These are phyloP conservation scores for Crithidia brevicula DNA, from an alignment of 208 protist genomes.

Conservation along the genomic window DNA sequence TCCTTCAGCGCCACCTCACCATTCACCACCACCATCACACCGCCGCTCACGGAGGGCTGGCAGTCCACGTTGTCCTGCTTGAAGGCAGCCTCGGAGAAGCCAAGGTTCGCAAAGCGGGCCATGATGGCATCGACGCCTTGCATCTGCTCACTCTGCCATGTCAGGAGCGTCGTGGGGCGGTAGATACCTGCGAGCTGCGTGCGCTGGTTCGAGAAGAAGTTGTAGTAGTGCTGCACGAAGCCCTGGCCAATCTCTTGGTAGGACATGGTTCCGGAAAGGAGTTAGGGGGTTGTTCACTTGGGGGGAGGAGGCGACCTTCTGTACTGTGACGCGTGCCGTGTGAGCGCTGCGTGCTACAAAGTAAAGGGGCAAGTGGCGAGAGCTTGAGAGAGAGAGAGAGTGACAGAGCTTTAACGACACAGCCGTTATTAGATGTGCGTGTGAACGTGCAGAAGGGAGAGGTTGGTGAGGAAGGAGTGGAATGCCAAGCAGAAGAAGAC, in stretches of 20 bases:
- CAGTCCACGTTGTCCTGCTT: conserved; percentile 85
- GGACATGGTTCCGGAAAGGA: conserved; percentile 40
- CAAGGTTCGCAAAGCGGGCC: conserved; percentile 77
- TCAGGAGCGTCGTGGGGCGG: conserved; percentile 78
- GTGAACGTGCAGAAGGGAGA: too few relatives aligned
- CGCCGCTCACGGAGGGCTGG: conserved; percentile 74
- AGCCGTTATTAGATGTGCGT: too few relatives aligned
- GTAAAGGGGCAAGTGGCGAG: conserved; percentile 17
- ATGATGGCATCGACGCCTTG: conserved; percentile 85
- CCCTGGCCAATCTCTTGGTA: conserved; percentile 71
- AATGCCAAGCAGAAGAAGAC: too few relatives aligned
- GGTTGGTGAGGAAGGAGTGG: too few relatives aligned
- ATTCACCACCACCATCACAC: conserved; percentile 84
- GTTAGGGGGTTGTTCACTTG: background rate
- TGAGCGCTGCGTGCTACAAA: conserved; percentile 2
- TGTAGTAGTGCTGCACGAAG: conserved; percentile 90
- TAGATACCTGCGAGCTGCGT: conserved; percentile 78
- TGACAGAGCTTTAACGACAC: background rate
- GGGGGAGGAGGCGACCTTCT: too few relatives aligned
- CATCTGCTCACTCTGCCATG: conserved; percentile 88
- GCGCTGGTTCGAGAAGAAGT: conserved; percentile 73
- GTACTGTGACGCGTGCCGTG: background rate
- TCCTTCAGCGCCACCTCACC: conserved; percentile 83
- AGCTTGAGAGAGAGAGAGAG: conserved; percentile 11
- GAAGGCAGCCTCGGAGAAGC: conserved; percentile 77